phyloP scores from a whole-genome alignment of 331 rosid genomes.

The Telfairia occidentalis region DNA sequence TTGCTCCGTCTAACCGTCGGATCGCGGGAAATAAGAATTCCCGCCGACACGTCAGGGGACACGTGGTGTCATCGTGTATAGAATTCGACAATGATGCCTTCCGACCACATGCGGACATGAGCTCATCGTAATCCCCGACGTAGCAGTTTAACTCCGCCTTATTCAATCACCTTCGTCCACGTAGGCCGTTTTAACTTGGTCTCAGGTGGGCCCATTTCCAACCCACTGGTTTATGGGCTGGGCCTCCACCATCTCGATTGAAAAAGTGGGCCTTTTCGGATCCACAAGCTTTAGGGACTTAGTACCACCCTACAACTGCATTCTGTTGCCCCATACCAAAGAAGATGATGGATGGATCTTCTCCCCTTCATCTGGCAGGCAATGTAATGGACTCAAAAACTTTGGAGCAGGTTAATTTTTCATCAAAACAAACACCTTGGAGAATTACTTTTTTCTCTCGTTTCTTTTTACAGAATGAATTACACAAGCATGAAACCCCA shows the following conservation, averaged over 20 bases:
- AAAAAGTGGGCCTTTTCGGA: not conserved
- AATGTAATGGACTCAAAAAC: no score
- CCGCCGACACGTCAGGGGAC: not conserved
- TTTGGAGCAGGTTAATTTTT: not conserved
- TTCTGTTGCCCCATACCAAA: no score
- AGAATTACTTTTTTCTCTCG: not conserved
- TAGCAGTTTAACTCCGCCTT: not conserved
- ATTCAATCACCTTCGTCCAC: not conserved
- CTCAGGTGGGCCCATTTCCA: not conserved
- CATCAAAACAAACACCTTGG: not conserved
- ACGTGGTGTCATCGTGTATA: not conserved
- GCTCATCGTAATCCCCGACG: not conserved
- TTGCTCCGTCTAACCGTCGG: no score
- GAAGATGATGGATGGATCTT: no score
- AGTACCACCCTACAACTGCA: no score
- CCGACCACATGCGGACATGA: not conserved
- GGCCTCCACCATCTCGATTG: not conserved
- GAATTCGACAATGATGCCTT: not conserved
- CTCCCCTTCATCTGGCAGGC: no score
- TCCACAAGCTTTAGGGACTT: no score
- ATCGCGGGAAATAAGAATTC: no score
- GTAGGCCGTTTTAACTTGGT: no score
- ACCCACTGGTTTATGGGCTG: not conserved
- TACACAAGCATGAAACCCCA: constrained; percentile 8
- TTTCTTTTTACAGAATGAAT: constrained; percentile 11